Conservation (phyloP, 495 filamentous ascomycete genomes). For the Daldinia childiae region DNA sequence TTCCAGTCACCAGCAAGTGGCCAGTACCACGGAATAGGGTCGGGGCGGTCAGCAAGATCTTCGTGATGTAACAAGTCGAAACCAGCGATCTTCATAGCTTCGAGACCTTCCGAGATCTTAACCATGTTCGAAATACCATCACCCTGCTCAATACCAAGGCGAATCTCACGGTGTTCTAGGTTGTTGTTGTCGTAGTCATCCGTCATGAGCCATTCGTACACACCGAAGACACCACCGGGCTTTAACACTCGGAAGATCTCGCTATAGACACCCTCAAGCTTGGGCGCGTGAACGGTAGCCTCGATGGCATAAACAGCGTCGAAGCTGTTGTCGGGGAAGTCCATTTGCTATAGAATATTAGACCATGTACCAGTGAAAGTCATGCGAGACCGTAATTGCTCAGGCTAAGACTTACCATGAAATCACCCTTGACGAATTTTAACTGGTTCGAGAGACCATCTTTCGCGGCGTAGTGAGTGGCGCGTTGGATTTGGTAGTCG, state of each 20-base stretch:
- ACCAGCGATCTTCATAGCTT: conserved; percentile 87
- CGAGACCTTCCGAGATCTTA: conserved; percentile 80
- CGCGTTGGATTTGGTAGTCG: conserved; percentile 98
- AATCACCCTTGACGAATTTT: conserved; percentile 93
- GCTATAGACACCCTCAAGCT: conserved; percentile 91
- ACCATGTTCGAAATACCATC: conserved; percentile 99
- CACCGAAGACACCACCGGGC: conserved; percentile 94
- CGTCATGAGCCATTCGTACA: conserved; percentile 99
- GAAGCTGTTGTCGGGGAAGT: conserved; percentile 88
- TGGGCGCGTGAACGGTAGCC: conserved; percentile 94
- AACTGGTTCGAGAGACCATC: conserved; percentile 85
- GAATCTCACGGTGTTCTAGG: conserved; percentile 86
- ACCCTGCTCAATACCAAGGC: conserved; percentile 94
- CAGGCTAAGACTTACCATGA: conserved; percentile 72
- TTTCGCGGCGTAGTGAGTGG: conserved; percentile 81
- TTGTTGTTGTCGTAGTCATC: conserved; percentile 93
- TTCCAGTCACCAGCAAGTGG: conserved; percentile 82
- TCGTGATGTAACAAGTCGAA: conserved; percentile 88
- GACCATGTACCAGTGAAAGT: not conserved
- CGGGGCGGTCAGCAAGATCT: conserved; percentile 85
- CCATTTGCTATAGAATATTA: conserved; percentile 81
- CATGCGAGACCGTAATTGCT: not conserved
- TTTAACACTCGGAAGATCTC: conserved; percentile 96
- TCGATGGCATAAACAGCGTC: conserved; percentile 99
- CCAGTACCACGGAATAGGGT: conserved; percentile 93